Evolutionary conservation across 306 rosid genomes (phyloP).

Genomic region (Fagus crenata): DNA sequence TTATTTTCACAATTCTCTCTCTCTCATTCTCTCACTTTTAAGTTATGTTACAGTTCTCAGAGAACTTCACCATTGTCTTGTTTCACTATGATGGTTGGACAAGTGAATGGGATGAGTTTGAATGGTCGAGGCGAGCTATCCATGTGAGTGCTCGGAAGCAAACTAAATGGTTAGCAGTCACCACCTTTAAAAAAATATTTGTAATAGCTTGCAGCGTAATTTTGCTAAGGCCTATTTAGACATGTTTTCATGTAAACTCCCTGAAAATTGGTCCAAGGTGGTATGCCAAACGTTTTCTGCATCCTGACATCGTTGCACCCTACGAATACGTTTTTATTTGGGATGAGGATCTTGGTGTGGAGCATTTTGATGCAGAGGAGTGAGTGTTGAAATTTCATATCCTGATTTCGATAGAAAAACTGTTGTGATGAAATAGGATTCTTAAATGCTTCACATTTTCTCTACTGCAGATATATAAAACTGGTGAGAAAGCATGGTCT

Average conservation of each 20-base stretch:
- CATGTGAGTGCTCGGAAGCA: constrained; percentile 77
- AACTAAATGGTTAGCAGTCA: constrained; percentile 73
- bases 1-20: background rate
- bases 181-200: constrained; percentile 1
- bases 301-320: constrained; percentile 83
- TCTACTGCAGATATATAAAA: constrained; percentile 58
- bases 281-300: constrained; percentile 94
- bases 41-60: constrained; percentile 63
- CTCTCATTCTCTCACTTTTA: constrained; percentile 23
- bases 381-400: constrained; percentile 39
- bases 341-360: constrained; percentile 91
- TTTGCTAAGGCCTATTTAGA: constrained; percentile 12
- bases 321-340: constrained; percentile 84
- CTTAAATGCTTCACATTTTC: constrained; percentile 16
- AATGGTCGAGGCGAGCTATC: constrained; percentile 82
- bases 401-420: constrained; percentile 5
- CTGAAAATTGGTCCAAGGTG: constrained; percentile 61
- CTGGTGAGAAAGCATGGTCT: constrained; percentile 76
- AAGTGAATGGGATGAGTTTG: constrained; percentile 81
- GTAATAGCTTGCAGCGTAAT: constrained; percentile 4
- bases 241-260: constrained; percentile 24
- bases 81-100: constrained; percentile 88
- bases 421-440: constrained; percentile 16
- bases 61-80: constrained; percentile 75
- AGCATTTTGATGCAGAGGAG: constrained; percentile 86